Percentiles rank a stretch among this genome's conserved stretches.
Conservation (phyloP, 345 rosid species). For the Noccaea caerulescens region DNA sequence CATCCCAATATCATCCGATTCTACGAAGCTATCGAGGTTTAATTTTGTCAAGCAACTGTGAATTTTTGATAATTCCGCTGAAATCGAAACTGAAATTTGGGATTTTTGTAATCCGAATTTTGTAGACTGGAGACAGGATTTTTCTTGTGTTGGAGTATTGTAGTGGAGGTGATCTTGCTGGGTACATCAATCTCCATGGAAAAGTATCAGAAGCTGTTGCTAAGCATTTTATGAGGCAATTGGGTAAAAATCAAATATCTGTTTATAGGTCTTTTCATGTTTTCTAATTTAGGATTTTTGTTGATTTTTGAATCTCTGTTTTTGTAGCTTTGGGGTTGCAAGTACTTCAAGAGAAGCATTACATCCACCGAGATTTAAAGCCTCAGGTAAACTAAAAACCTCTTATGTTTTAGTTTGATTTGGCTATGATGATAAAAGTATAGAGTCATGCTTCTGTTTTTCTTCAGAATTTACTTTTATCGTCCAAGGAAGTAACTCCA, state of each 20-base stretch:
- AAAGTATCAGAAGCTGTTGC: slow-evolving; percentile 71
- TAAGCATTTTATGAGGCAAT: slow-evolving; percentile 76
- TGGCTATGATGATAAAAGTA: neutral
- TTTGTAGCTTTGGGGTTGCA: slow-evolving; percentile 79
- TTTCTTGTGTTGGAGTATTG: slow-evolving; percentile 82
- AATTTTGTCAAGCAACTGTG: neutral
- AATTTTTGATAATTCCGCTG: neutral
- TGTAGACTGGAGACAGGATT: slow-evolving; percentile 66
- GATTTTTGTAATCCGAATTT: neutral
- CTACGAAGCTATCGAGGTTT: slow-evolving; percentile 60
- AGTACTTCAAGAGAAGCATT: slow-evolving; percentile 83
- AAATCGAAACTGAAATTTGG: neutral
- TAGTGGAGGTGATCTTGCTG: slow-evolving; percentile 85
- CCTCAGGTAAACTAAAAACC: slow-evolving; percentile 58
- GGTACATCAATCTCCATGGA: slow-evolving; percentile 63
- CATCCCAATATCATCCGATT: slow-evolving; percentile 70
- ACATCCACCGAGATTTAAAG: slow-evolving; percentile 81
- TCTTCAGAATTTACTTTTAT: slow-evolving; percentile 70
- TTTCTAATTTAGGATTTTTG: neutral
- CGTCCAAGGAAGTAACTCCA: slow-evolving; percentile 57
- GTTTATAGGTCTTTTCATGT: neutral
- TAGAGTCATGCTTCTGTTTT: slow-evolving; percentile 13
- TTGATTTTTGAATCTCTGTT: slow-evolving; percentile 7
- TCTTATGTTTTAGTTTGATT: slow-evolving; percentile 2
- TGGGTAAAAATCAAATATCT: slow-evolving; percentile 51